A percentile compares a stretch with the other conserved stretches of the same genome.
Evolutionary conservation across 805 yeast species (phyloP).

Genomic region (Candida wancherniae): DNA sequence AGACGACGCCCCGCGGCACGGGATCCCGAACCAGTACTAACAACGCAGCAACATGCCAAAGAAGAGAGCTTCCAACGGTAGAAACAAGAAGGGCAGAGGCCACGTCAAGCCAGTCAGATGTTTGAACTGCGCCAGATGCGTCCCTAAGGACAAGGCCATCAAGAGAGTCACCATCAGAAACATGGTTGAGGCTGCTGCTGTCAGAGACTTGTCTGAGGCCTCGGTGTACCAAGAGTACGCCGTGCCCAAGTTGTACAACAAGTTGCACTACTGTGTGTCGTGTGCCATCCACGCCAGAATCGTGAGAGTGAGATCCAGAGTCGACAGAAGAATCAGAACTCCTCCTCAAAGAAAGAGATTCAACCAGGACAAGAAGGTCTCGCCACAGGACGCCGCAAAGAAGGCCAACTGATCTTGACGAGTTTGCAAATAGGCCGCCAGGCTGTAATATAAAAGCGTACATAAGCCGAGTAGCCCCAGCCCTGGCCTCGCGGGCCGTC

Average conservation of each 20-base stretch:
- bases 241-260: conserved; percentile 98
- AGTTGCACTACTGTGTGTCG: conserved; percentile 99
- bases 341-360: conserved; percentile 99
- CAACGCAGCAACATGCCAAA: conserved; percentile 77
- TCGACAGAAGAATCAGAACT: conserved; percentile 97
- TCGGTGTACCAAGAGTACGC: conserved; percentile 99
- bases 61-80: conserved; percentile 99
- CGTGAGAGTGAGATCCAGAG: conserved; percentile 99
- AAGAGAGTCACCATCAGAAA: conserved; percentile 99
- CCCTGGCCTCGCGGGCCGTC: too few relatives aligned
- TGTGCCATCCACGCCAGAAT: conserved; percentile 99
- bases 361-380: conserved; percentile 92
- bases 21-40: conserved; percentile 9
- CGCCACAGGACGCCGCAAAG: conserved; percentile 97
- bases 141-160: conserved; percentile 99
- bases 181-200: conserved; percentile 99
- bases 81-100: conserved; percentile 99
- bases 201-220: conserved; percentile 99
- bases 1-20: neutral
- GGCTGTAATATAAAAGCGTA: conserved; percentile 16
- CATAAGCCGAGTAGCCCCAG: conserved; percentile 1
- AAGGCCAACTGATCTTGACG: conserved; percentile 55
- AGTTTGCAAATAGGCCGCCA: conserved; percentile 11
- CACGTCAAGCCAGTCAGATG: conserved; percentile 99
- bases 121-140: conserved; percentile 99